These are phyloP conservation scores for Trichoderma koningii DNA, from an alignment of 2,329 filamentous ascomycete species.

Conservation along the genomic window DNA sequence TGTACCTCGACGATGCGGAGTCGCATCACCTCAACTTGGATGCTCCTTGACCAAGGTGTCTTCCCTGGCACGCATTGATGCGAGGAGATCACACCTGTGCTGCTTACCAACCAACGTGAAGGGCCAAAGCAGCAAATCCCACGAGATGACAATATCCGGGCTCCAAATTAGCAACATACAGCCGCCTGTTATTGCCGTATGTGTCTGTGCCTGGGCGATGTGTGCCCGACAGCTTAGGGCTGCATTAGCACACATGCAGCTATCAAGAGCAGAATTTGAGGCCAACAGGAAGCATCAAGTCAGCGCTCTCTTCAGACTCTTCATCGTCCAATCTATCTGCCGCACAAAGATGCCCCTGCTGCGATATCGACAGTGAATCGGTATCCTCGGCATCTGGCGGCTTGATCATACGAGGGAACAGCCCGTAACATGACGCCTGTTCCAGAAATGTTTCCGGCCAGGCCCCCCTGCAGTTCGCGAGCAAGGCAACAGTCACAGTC, in stretches of 20 bases:
- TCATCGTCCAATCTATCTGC: neutral
- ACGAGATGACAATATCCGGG: too few relatives aligned
- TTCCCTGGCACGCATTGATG: too few relatives aligned
- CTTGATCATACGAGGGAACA: neutral
- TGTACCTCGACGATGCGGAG: conserved; percentile 13
- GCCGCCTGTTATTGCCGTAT: too few relatives aligned
- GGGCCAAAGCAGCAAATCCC: too few relatives aligned
- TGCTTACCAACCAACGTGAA: neutral
- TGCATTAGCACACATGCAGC: too few relatives aligned
- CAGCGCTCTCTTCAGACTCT: neutral
- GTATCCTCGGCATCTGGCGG: neutral
- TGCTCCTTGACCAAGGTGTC: too few relatives aligned
- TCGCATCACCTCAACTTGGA: neutral
- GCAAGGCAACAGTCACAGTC: neutral
- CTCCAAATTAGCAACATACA: too few relatives aligned
- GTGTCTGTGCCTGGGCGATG: too few relatives aligned
- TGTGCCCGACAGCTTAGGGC: too few relatives aligned
- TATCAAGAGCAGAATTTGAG: too few relatives aligned
- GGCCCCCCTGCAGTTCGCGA: neutral
- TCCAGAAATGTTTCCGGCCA: neutral
- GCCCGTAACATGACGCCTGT: conserved; percentile 3
- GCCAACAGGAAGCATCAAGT: too few relatives aligned
- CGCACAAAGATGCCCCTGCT: too few relatives aligned
- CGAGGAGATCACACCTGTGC: neutral
- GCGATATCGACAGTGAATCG: neutral